Evolutionary conservation across 2,329 filamentous ascomycete species (phyloP).

Genomic region (Penicillium sp.): DNA sequence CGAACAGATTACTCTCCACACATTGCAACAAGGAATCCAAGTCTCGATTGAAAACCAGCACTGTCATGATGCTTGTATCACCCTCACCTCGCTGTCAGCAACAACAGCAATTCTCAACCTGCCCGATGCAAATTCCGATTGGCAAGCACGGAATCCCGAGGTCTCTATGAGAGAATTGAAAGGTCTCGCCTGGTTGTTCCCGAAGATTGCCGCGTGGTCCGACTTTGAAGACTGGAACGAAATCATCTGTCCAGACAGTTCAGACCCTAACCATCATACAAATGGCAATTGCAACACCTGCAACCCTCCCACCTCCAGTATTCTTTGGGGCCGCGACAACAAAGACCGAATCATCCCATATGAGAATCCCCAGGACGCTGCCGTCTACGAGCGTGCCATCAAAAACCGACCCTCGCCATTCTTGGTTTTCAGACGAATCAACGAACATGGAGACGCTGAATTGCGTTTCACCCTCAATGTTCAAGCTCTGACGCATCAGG

Average conservation of each 20-base stretch:
- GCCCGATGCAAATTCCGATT: conserved; percentile 15
- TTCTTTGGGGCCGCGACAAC: conserved; percentile 33
- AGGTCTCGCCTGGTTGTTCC: conserved; percentile 34
- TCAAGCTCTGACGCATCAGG: conserved; percentile 38
- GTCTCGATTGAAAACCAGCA: conserved; percentile 15
- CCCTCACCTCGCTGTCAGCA: conserved; percentile 29
- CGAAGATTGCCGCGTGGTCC: conserved; percentile 24
- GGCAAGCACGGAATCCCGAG: conserved; percentile 29
- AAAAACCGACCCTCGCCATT: conserved; percentile 49
- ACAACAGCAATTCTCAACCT: conserved; percentile 19
- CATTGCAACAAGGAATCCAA: conserved; percentile 14
- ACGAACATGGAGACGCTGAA: conserved; percentile 30
- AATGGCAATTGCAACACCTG: conserved; percentile 27
- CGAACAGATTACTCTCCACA: conserved; percentile 20
- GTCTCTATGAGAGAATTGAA: conserved; percentile 25
- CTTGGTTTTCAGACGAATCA: conserved; percentile 36
- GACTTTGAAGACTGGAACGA: conserved; percentile 31
- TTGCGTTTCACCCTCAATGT: conserved; percentile 42
- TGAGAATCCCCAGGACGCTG: conserved; percentile 53
- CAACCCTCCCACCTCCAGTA: conserved; percentile 31
- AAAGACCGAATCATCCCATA: conserved; percentile 40
- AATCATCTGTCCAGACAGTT: conserved; percentile 6
- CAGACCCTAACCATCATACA: neutral
- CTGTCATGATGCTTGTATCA: conserved; percentile 34
- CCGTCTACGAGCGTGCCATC: conserved; percentile 49